phyloP scores from a whole-genome alignment of 805 yeast species.

The Myxozyma monticola region DNA sequence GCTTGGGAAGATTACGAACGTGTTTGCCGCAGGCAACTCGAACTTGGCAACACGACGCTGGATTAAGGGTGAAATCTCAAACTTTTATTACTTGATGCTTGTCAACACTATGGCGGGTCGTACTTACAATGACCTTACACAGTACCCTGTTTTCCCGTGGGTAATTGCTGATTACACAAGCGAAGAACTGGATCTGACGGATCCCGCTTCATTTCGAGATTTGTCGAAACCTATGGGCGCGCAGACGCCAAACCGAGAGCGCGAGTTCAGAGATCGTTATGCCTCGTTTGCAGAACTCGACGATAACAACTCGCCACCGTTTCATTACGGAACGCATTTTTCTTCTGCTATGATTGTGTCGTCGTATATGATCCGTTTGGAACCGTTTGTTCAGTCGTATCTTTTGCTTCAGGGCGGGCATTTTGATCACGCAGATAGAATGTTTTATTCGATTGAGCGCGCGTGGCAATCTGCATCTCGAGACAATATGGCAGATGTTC shows the following conservation, averaged over 20 bases:
- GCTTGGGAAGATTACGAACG: constrained; percentile 49
- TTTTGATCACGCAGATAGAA: constrained; percentile 84
- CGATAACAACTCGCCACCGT: constrained; percentile 66
- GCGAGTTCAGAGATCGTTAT: constrained; percentile 66
- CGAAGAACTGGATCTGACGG: constrained; percentile 60
- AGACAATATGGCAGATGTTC: constrained; percentile 82
- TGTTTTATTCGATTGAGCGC: constrained; percentile 70
- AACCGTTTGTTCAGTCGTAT: constrained; percentile 81
- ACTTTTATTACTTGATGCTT: constrained; percentile 77
- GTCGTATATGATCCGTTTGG: constrained; percentile 70
- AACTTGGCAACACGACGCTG: constrained; percentile 63
- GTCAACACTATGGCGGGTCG: constrained; percentile 84
- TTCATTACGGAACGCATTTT: constrained; percentile 91
- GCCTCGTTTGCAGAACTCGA: constrained; percentile 65
- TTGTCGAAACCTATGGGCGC: constrained; percentile 91
- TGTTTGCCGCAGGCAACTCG: constrained; percentile 43
- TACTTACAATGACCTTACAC: constrained; percentile 84
- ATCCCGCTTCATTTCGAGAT: constrained; percentile 69
- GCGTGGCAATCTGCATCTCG: constrained; percentile 79
- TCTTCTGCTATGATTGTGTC: constrained; percentile 93
- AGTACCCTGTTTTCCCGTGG: constrained; percentile 92
- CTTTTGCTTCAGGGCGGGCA: constrained; percentile 80
- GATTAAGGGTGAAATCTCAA: constrained; percentile 76
- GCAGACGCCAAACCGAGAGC: constrained; percentile 60
- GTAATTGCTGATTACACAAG: constrained; percentile 80